Evolutionary conservation across 345 rosid species (phyloP), one percentile per base, ranked within the genome.

Genomic region (Eutrema japonicum): DNA sequence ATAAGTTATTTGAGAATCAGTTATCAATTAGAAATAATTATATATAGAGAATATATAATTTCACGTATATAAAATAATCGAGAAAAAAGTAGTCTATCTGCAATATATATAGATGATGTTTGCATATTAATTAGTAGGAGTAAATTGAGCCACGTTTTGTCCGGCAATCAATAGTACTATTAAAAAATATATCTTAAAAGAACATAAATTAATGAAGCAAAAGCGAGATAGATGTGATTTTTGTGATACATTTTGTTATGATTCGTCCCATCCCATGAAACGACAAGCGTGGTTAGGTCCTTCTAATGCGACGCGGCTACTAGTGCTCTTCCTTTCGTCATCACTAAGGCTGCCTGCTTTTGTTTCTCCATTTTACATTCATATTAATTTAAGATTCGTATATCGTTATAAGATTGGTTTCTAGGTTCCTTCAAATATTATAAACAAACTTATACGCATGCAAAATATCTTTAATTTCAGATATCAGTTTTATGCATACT

Each of bases 221-320:
- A 70, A 70, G 61, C 49, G 13, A 70, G 64, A 56, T 29, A 45
- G 32, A 65, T 48, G 62, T 50, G 40, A 57, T 50, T 65, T 67
- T 49, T 41, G 37, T 41, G 8, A 70, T 37, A 42, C 30, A 62
- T 29, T 50, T 56, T 11, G 55, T 52, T 56, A 68, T 77, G 61
- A 70, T 49, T 77, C 41, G 80, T 71, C 72, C 49, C 63, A 71
- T 71, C 72, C 49, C 63, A 71, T 71, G 76, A 70, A 71, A 77
- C 76, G 80, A 77, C 80, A 77, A 71, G 72, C 68, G 64, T 57
- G 29, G 76, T 77, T 77, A 77, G 76, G 80, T 71, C 76, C 64
- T 64, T 71, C 67, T 29, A 57, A 43, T 64, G 80, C 72, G 80
- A 77, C 76, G 80, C 76, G 80, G 76, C 80, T 41, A 71, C 80